Evolutionary conservation across 2,329 filamentous ascomycete genomes (phyloP).

Genomic region (Colletotrichum filicis): DNA sequence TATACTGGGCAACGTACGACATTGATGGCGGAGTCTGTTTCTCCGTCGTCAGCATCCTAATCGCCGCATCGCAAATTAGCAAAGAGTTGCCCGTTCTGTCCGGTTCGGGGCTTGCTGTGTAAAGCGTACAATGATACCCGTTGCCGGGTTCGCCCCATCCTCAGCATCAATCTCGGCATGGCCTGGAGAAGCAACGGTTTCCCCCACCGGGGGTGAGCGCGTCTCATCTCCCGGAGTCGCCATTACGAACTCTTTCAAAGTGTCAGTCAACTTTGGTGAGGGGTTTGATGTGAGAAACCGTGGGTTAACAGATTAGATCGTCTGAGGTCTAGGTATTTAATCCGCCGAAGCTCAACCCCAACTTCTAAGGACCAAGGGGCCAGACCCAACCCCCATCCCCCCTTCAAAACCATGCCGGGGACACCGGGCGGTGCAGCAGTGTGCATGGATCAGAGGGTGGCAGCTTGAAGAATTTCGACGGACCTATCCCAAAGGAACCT

Average conservation of each 20-base stretch:
- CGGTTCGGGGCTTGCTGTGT: too few relatives aligned
- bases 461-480: background rate
- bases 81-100: background rate
- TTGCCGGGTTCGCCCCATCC: slow-evolving; percentile 13
- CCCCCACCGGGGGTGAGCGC: background rate
- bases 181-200: background rate
- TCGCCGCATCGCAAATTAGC: background rate
- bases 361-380: background rate
- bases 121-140: slow-evolving; percentile 26
- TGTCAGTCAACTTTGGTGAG: background rate
- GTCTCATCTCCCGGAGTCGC: background rate
- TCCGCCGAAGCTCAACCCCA: background rate
- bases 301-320: background rate
- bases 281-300: background rate
- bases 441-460: background rate
- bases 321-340: background rate
- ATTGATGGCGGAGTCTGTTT: slow-evolving; percentile 22
- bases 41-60: slow-evolving; percentile 18
- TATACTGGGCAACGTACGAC: slow-evolving; percentile 3
- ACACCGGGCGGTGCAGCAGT: background rate
- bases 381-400: background rate
- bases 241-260: background rate
- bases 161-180: background rate
- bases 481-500: background rate
- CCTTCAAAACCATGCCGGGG: background rate